Evolutionary conservation across 2,329 filamentous ascomycete genomes (phyloP), one percentile per base, ranked within the genome.

Genomic region (Emergomyces orientalis): DNA sequence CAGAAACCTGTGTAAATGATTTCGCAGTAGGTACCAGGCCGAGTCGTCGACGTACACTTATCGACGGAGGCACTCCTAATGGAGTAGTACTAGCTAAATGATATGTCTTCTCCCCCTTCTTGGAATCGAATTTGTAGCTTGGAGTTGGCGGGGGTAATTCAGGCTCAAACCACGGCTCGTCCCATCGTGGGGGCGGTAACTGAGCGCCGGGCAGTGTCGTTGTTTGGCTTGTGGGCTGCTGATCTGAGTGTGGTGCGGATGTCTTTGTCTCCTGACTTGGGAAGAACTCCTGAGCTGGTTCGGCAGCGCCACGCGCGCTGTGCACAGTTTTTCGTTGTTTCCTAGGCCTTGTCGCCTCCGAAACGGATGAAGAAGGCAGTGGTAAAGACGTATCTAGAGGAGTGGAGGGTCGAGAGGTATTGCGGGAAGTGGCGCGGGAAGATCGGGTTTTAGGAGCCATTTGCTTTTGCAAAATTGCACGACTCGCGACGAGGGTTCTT

Each of bases 381-480:
- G 67, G 32, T 13, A 64, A 64, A 49, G 66, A 65, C 60, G 67
- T 64, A 64, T 67, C 66, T 37, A 68, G 65, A 49, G 73, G 72
- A 39, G 72, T 73, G 45, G 70, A 69, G n/a, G 71, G 73, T 51
- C 72, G 70, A 59, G 73, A 74, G 60, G 68, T 68, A 62, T 69
- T 70, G 60, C 56, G 52, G 39, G 71, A 70, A 60, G 66, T 67
- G 63, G 67, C 68, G 64, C 70, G 70, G 63, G 73, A 73, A 49
- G 70, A 67, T 22, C 73, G 73, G 64, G 74, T 71, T 62, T 70
- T 73, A 65, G 69, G 72, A 69, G 73, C 69, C 73, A 75, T 75
- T 64, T 59, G 41, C 27, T 34, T 54, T 19, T 32, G 27, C 30
- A 32, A 59, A 58, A 58, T 43, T 59, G 41, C 39, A 47, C 27